Evolutionary conservation across 2,329 filamentous ascomycete genomes (phyloP), one percentile per base, ranked within the genome.

Genomic region (Stromatinia cepivora): DNA sequence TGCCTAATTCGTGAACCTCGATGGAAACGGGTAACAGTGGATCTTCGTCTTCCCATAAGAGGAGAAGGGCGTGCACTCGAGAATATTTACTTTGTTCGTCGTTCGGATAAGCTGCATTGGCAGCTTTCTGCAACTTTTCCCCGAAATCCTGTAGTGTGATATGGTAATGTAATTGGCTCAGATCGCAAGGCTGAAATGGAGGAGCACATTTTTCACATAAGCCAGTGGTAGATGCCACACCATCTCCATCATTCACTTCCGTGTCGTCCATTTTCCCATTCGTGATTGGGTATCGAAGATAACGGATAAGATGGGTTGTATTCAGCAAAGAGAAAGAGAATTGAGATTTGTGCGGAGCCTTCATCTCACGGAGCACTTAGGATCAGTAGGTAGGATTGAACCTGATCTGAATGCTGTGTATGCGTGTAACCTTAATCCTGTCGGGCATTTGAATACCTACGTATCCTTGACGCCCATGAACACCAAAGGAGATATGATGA

Each of bases 81-180:
- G 79, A 81, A 71, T 89, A 88, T 4, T 83, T 82, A 4, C 81
- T 81, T 64, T 82, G 83, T 72, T 86, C 83, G 45, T 85, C 85
- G 76, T 88, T 86, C 69, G 85, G 83, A 75, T 87, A 85, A 72
- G 88, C 87, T 71, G 87, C 81, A 82, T 88, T 88, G 72, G 87
- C 86, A 65, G 87, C 87, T 83, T 88, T 86, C 76, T 89, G 87
- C 45, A 89, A 82, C 78, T 88, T 48, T 13, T 64, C 52, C 1
- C 69, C 66, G 28, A 72, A 71, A 9, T 69, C 62, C 25, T 66
- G 52, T 15, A 74, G 67, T n/a, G 50, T 63, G 31, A 71, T 69
- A 54, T 74, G 71, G 39, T 73, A 70, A 20, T 66, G 56, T 64
- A 67, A 65, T 22, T 69, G 66, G 36, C 71, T 70, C 10, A 71